phyloP scores from a whole-genome alignment of 2,329 filamentous ascomycete genomes.

The Cladophialophora yegresii region DNA sequence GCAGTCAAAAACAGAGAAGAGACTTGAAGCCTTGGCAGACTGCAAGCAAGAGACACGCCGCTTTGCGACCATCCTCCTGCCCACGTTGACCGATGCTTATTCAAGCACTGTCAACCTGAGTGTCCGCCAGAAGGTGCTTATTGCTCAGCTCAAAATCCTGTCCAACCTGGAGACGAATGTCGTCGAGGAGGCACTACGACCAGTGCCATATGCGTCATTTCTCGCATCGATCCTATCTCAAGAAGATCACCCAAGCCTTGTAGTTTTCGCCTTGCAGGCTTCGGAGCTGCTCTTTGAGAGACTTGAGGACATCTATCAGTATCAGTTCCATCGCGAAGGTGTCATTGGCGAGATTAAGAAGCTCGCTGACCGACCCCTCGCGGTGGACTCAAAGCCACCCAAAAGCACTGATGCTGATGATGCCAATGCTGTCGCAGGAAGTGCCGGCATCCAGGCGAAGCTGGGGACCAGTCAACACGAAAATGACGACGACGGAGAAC shows the following conservation, averaged over 20 bases:
- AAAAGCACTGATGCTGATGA: constrained; percentile 38
- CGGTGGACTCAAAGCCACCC: constrained; percentile 20
- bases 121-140: constrained; percentile 91
- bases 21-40: constrained; percentile 75
- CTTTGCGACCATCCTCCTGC: constrained; percentile 89
- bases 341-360: constrained; percentile 90
- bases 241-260: constrained; percentile 84
- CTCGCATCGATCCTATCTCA: constrained; percentile 93
- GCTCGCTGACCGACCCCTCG: constrained; percentile 58
- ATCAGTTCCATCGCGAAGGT: constrained; percentile 95
- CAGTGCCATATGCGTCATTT: constrained; percentile 94
- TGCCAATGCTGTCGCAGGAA: constrained; percentile 34
- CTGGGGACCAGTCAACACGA: neutral
- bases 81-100: constrained; percentile 92
- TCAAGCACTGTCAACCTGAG: constrained; percentile 95
- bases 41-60: constrained; percentile 86
- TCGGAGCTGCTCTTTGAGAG: constrained; percentile 84
- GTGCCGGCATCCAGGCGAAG: neutral
- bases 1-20: constrained; percentile 62
- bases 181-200: constrained; percentile 78
- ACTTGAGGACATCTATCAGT: constrained; percentile 83
- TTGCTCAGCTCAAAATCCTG: constrained; percentile 96
- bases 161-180: constrained; percentile 88
- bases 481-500: constrained; percentile 37
- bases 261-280: constrained; percentile 83